A percentile compares a stretch with the other conserved stretches of the same genome.
phyloP scores from a whole-genome alignment of 208 protist species.

The Trypanosoma theileri region DNA sequence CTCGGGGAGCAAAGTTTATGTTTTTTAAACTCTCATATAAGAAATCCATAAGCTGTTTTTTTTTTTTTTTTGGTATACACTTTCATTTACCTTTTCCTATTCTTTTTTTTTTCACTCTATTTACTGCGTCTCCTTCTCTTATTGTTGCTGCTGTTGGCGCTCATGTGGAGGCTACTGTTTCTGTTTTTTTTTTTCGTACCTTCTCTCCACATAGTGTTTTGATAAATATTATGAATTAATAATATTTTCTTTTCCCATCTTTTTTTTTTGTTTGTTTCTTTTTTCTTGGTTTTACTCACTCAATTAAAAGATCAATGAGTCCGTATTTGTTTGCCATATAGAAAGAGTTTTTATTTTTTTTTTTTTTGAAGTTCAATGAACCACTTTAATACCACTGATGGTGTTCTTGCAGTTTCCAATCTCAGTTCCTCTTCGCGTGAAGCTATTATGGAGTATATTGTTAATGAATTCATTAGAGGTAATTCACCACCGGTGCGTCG shows the following conservation, averaged over 20 bases:
- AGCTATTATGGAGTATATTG: constrained; percentile 9
- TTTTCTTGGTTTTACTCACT: not conserved
- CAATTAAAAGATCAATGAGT: not conserved
- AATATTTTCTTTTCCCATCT: not conserved
- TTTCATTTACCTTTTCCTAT: too few species aligned
- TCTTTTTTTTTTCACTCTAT: too few species aligned
- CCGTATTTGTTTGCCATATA: not conserved
- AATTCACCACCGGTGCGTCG: not conserved
- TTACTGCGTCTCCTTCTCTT: too few species aligned
- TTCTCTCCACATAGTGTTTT: too few species aligned
- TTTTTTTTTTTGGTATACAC: too few species aligned
- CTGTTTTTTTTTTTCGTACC: not conserved
- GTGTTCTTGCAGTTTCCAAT: constrained; percentile 4
- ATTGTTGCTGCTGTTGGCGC: too few species aligned
- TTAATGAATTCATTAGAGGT: not conserved
- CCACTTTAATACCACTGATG: too few species aligned
- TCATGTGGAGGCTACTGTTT: too few species aligned
- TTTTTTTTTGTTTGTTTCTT: not conserved
- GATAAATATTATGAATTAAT: not conserved
- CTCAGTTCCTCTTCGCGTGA: not conserved
- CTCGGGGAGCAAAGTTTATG: too few species aligned
- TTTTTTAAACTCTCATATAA: too few species aligned
- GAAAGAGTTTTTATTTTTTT: constrained; percentile 3
- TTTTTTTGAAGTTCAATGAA: not conserved
- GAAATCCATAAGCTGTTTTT: too few species aligned